Evolutionary conservation across 176 grass and related monocot genomes (phyloP), one percentile per base, ranked within the genome.

Genomic region (Oryza glaberrima): DNA sequence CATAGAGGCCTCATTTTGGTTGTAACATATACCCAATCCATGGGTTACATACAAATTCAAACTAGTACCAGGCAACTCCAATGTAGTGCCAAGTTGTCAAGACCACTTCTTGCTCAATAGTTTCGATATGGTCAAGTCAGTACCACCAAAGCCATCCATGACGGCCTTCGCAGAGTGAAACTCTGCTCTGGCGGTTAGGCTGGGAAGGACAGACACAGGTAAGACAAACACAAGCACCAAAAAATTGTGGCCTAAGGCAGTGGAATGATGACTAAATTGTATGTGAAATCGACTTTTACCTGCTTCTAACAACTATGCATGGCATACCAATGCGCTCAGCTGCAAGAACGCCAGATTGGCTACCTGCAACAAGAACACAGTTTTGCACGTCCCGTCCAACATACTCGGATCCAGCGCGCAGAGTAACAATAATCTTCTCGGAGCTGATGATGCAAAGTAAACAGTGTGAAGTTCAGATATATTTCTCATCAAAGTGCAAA

Each of bases 311-410:
- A 84, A 98, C 90, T 32, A 93, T 71, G 65, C 92, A 91, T 5
- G 90, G 88, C 95, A 98, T 98, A 11, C 86, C 87, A 82, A 98
- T 84, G 79, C 79, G 76, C 76, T 95, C 87, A 43, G 91, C 91
- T 9, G 84, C 93, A 16, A 88, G 86, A 25, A 90, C 83, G 9
- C 93, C 91, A 34, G 77, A 82, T 70, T 95, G 91, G 80, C 88
- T 95, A 40, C 91, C 93, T 0, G 87, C 67, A 35, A 94, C 83
- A 72, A 98, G 83, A 78, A 98, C 73, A 30, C 91, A 95, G 69
- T 92, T 85, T 86, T 88, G 85, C 7, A 90, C 74, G 13, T 90
- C 72, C 6, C 87, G 78, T 13, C 82, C 84, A 13, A 80, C 85
- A 35, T 82, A 93, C 83, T 95, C 91, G 30, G 91, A 92, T 6